Base-by-base conservation (phyloP, 108 stramenopile species). In the Discostella stelligeroides region DNA sequence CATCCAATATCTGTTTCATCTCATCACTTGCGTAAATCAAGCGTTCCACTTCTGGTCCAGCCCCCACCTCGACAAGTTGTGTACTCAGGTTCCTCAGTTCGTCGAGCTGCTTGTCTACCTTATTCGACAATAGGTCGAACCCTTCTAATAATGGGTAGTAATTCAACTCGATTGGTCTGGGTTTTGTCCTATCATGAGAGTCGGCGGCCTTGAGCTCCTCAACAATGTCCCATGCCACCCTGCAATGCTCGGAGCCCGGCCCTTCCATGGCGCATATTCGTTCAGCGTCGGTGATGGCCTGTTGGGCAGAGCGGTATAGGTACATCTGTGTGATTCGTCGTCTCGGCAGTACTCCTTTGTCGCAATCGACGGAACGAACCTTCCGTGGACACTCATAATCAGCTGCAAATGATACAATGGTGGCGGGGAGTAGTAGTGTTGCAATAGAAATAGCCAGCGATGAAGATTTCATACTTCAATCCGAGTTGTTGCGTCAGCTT, bases 151-250 rank as follows among this genome's bases (percentile, higher is more conserved):
- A 51, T 1, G 85, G 78, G 5, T 29, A 57, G 43, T 79, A 82
- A 38, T 70, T 72, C 11, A 76, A 23, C 38, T 76, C 47, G 9
- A 49, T 68, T n/a, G 62, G 24, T 27, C 39, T 20, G 7, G 24
- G 41, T 21, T 45, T 25, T 38, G 48, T 41, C 0, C 45, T 34
- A 25, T 43, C 45, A 29, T 83, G 85, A 37, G 79, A 75, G 60
- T 85, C 85, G 2, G 85, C 85, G 2, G 85, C 85, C 61, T 83
- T 79, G n/a, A 85, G 51, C 66, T 85, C 85, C 57, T 85, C 85
- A 48, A 85, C 85, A 45, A 85, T 80, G 29, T 85, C 85, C 85
- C 85, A 85, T 37, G 82, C 82, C 21, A 85, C 85, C 7, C 47
- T 43, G 67, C 85, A 85, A 24, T 39, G 64, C 69, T 75, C 50